These are phyloP conservation scores for Aotearoamyces nothofagi DNA, from an alignment of 2,329 filamentous ascomycete genomes.

Conservation along the genomic window DNA sequence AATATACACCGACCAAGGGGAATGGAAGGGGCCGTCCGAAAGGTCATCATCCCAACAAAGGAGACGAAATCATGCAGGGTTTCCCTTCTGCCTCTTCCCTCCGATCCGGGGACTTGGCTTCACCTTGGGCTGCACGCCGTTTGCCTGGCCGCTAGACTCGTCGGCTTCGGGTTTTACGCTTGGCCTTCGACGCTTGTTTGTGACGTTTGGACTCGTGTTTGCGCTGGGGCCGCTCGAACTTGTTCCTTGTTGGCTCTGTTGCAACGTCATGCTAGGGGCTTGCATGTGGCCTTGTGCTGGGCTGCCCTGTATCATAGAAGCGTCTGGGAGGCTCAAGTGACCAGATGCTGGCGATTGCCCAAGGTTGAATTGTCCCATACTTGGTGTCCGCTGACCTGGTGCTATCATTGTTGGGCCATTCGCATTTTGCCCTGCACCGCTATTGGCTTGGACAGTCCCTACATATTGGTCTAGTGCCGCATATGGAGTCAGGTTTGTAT, in stretches of 20 bases:
- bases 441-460: constrained; percentile 24
- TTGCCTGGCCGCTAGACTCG: constrained; percentile 9
- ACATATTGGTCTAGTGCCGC: constrained; percentile 46
- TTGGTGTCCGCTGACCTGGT: constrained; percentile 16
- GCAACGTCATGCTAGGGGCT: constrained; percentile 49
- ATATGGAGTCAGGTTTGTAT: constrained; percentile 39
- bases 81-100: constrained; percentile 22
- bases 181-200: constrained; percentile 23
- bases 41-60: too few species aligned
- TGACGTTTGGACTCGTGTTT: constrained; percentile 34
- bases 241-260: constrained; percentile 53
- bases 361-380: constrained; percentile 30
- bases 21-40: too few species aligned
- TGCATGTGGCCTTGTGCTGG: constrained; percentile 48
- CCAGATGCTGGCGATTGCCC: constrained; percentile 42
- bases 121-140: constrained; percentile 18
- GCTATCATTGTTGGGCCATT: constrained; percentile 8
- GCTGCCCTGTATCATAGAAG: constrained; percentile 40
- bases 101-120: constrained; percentile 24
- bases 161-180: constrained; percentile 21
- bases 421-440: constrained; percentile 4
- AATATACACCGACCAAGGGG: too few species aligned
- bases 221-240: constrained; percentile 50
- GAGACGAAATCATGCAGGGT: constrained; percentile 11
- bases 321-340: constrained; percentile 42